Evolutionary conservation across 2,329 filamentous ascomycete species (phyloP), one percentile per base, ranked within the genome.

Genomic region (Scytalidium sp.): DNA sequence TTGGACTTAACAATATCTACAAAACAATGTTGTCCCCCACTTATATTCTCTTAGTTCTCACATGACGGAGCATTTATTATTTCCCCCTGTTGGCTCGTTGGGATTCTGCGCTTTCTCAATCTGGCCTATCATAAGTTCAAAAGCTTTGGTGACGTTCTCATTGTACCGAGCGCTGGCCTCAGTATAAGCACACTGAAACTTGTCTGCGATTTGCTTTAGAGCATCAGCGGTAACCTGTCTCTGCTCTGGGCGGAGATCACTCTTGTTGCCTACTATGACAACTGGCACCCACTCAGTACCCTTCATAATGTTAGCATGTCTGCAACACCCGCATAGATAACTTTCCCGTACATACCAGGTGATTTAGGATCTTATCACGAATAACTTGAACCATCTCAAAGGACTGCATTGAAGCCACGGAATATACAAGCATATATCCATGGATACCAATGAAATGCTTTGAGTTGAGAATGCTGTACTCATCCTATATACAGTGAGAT

Each of bases 361-460:
- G 93, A 68, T 96, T 96, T 51, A 99, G 76, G 55, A 99, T 97
- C 79, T 97, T 99, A 69, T 97, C 93, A 21, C 92, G 81, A 59
- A 99, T 96, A 52, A 97, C 90, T 64, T 89, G 84, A 45, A 96
- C 87, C 93, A 97, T 99, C 68, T 99, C 94, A 65, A 97, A 97
- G 9, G 91, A 96, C 61, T 94, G 88, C 64, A 90, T 85, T 43
- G 90, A 96, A 19, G 89, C 88, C 45, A 99, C 92, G n/a, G 92
- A 96, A 73, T 99, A 99, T 44, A 97, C 93, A 53, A 99, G 87
- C 81, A 99, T 91, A 71, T 97, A 99, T 50, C 94, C 94, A 75
- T 99, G 94, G 59, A 97, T 97, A 56, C 94, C 94, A 68, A 99
- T 97, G 64, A 97, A 97, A 69, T 97, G 93, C 75, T 97, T 97